Conservation (phyloP, 192 early-diverging fungal species). For the Bifiguratus adelaidae region DNA sequence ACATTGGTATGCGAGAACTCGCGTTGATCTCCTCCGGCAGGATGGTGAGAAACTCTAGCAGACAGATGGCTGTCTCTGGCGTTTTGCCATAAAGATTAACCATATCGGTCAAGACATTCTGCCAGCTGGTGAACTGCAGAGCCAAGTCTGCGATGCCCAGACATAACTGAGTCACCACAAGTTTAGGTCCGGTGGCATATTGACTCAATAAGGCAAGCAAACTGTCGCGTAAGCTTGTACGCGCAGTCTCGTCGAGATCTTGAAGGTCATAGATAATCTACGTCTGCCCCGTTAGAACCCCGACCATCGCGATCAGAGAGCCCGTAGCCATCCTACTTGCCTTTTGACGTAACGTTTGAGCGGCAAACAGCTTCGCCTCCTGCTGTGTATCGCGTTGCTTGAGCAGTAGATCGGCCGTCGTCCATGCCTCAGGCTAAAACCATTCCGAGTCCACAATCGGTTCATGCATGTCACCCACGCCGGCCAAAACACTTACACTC, state of each 20-base stretch:
- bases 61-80: conserved; percentile 43
- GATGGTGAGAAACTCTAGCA: conserved; percentile 76
- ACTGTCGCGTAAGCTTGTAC: conserved; percentile 61
- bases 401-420: conserved; percentile 64
- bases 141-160: conserved; percentile 77
- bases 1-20: conserved; percentile 51
- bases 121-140: conserved; percentile 72
- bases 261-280: conserved; percentile 74
- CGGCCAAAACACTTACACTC: conserved; percentile 65
- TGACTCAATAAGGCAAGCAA: conserved; percentile 56
- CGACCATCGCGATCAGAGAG: too few relatives aligned
- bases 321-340: too few relatives aligned
- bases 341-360: conserved; percentile 90
- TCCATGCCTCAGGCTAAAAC: conserved; percentile 77
- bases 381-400: conserved; percentile 33
- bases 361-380: conserved; percentile 76
- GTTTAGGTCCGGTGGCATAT: conserved; percentile 41
- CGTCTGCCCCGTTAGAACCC: too few relatives aligned
- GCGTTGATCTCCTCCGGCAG: conserved; percentile 78
- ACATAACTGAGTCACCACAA: conserved; percentile 72
- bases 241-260: conserved; percentile 58
- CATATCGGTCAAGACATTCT: conserved; percentile 67
- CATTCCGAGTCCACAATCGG: too few relatives aligned
- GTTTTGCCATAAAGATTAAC: conserved; percentile 52
- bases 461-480: too few relatives aligned